Evolutionary conservation across 306 rosid genomes (phyloP), one percentile per base, ranked within the genome.

Genomic region (Quercus agrifolia): DNA sequence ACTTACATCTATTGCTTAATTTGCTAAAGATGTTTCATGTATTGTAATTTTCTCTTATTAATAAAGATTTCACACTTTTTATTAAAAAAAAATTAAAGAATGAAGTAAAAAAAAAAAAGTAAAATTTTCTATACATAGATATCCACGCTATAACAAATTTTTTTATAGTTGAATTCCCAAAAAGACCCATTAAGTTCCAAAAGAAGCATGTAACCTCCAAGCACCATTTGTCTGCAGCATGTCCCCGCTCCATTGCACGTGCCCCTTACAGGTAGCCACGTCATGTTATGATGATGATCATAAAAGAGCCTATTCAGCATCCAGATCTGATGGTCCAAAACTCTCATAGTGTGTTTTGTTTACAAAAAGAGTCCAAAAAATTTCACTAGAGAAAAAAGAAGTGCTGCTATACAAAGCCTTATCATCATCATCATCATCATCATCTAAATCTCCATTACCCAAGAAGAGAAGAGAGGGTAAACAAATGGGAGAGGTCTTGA

Each of bases 401-500:
- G 57, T 49, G 6, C 6, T 49, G 46, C 46, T 2, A 41, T 18
- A 27, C 31, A 33, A 27, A 73, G 79, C 80, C 77, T 41, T 41
- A 41, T 41, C 46, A 41, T 38, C 46, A 38, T 33, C 35, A 31
- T 31, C 35, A 31, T 31, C 35, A 6, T 38, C 44, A 38, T 72
- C 28, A 25, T 44, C 61, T 35, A 2, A 55, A 67, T 51, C 58
- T 44, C 41, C 52, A 72, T 5, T 62, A 56, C 25, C 54, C 73
- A 73, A 31, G 46, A 41, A 41, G 46, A 31, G 46, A 41, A 41
- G 46, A 41, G 55, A 52, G 56, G 72, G 18, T 61, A 58, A 58
- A 64, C 72, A 52, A 71, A 90, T 88, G 94, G 94, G 94, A 41
- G 90, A 90, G 90, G 94, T 90, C 17, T 56, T 12, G 41, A 58